Conservation (phyloP, 2,329 filamentous ascomycete species). For the Penicillium sp. region DNA sequence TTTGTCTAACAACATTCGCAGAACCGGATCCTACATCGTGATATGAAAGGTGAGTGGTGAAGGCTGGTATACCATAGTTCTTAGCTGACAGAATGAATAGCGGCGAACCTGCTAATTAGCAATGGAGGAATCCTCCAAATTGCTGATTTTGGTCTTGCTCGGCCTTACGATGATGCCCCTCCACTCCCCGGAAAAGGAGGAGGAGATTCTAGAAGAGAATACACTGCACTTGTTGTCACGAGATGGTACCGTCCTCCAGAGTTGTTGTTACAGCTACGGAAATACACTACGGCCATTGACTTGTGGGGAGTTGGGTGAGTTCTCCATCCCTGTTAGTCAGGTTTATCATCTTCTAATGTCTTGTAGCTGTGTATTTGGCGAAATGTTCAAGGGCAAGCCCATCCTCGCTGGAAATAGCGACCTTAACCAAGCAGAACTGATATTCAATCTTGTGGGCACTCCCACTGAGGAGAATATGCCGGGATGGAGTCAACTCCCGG, state of each 20-base stretch:
- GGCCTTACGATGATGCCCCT: slow-evolving; percentile 83
- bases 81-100: slow-evolving; percentile 39
- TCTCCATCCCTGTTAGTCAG: not conserved
- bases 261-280: slow-evolving; percentile 79
- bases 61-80: not conserved
- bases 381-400: slow-evolving; percentile 93
- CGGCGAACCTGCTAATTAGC: slow-evolving; percentile 93
- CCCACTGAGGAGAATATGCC: slow-evolving; percentile 92
- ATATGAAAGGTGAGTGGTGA: slow-evolving; percentile 73
- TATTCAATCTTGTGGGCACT: slow-evolving; percentile 88
- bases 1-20: slow-evolving; percentile 22
- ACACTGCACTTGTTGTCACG: slow-evolving; percentile 95
- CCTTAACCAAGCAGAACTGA: slow-evolving; percentile 83
- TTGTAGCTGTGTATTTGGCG: slow-evolving; percentile 87
- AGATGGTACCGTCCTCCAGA: slow-evolving; percentile 96
- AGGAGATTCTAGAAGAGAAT: slow-evolving; percentile 82
- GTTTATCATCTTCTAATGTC: not conserved
- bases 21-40: slow-evolving; percentile 84
- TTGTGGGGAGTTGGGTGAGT: slow-evolving; percentile 94
- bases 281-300: slow-evolving; percentile 96
- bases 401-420: slow-evolving; percentile 91
- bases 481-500: slow-evolving; percentile 78
- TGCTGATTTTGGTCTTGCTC: slow-evolving; percentile 91
- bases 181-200: slow-evolving; percentile 76
- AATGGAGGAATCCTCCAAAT: slow-evolving; percentile 93